These are phyloP conservation scores for Leccinum longicurvipes DNA, from an alignment of 768 basidiomycete species.

Conservation along the genomic window DNA sequence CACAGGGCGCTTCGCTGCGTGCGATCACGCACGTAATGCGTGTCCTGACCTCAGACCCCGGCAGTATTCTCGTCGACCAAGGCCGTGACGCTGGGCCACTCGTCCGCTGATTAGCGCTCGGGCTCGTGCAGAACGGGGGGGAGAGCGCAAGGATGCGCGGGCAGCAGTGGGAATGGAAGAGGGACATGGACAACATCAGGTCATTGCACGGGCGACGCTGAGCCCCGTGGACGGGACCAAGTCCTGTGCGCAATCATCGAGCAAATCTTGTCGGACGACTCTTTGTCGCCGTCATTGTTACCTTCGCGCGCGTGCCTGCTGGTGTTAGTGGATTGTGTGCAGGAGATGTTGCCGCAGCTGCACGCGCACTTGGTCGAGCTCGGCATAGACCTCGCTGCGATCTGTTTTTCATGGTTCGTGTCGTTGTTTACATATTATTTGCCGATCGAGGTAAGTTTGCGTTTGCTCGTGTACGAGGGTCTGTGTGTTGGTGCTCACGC, in stretches of 20 bases:
- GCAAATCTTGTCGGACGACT: constrained; percentile 83
- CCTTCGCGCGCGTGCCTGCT: constrained; percentile 93
- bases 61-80: constrained; percentile 69
- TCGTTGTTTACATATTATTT: constrained; percentile 87
- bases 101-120: constrained; percentile 59
- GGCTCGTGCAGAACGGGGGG: constrained; percentile 55
- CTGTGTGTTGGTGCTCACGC: too few species aligned
- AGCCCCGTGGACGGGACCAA: constrained; percentile 54
- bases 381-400: constrained; percentile 87
- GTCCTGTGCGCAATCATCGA: constrained; percentile 86
- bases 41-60: constrained; percentile 76
- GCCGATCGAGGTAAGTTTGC: too few species aligned
- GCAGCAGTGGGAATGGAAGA: constrained; percentile 31
- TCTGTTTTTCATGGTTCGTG: constrained; percentile 95
- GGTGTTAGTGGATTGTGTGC: constrained; percentile 86
- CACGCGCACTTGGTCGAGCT: too few species aligned
- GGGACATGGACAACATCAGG: constrained; percentile 22
- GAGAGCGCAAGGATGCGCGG: too few species aligned
- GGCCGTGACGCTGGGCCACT: constrained; percentile 59
- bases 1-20: constrained; percentile 64
- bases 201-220: constrained; percentile 42
- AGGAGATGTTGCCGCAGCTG: too few species aligned
- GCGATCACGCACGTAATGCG: constrained; percentile 84
- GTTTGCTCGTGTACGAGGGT: too few species aligned
- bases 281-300: constrained; percentile 88